A percentile compares a stretch with the other conserved stretches of the same genome.
These are phyloP conservation scores for Berkeleyomyces basicola DNA, from an alignment of 2,329 filamentous ascomycete species.

Conservation along the genomic window DNA sequence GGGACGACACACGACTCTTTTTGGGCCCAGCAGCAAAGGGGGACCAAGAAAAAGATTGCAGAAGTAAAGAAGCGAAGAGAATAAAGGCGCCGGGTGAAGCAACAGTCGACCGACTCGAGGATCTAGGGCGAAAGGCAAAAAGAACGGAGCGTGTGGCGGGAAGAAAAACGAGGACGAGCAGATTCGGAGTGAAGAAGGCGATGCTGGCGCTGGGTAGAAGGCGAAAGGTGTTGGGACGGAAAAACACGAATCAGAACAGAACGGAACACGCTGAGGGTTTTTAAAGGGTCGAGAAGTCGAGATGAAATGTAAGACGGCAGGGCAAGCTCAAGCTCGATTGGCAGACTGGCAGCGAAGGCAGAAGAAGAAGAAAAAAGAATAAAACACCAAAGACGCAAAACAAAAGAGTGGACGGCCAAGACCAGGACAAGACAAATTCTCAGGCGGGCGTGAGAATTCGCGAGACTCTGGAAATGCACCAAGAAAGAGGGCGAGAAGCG, in stretches of 20 bases:
- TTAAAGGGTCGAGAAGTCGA: background rate
- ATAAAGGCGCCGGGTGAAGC: background rate
- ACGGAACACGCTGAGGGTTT: background rate
- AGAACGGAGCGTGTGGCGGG: background rate
- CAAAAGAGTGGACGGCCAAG: constrained; percentile 21
- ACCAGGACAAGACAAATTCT: constrained; percentile 29
- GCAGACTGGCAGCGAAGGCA: constrained; percentile 1
- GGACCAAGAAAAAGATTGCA: background rate
- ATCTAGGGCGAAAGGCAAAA: background rate
- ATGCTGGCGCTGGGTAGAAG: background rate
- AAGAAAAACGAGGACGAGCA: background rate
- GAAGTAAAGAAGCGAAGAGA: constrained; percentile 12
- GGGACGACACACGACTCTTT: constrained; percentile 3
- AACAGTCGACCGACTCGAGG: background rate
- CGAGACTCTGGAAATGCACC: constrained; percentile 22
- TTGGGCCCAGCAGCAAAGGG: background rate
- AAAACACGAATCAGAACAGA: background rate
- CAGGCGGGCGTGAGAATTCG: constrained; percentile 30
- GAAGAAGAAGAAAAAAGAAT: constrained; percentile 7
- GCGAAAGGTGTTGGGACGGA: background rate
- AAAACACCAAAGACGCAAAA: constrained; percentile 11
- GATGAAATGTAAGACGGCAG: background rate
- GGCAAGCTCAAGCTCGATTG: constrained; percentile 2
- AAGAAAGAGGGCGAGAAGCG: constrained; percentile 15
- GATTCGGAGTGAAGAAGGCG: background rate